Evolutionary conservation across 2,329 filamentous ascomycete genomes (phyloP), one percentile per base, ranked within the genome.

Genomic region (Neocatenulostroma microsporum): DNA sequence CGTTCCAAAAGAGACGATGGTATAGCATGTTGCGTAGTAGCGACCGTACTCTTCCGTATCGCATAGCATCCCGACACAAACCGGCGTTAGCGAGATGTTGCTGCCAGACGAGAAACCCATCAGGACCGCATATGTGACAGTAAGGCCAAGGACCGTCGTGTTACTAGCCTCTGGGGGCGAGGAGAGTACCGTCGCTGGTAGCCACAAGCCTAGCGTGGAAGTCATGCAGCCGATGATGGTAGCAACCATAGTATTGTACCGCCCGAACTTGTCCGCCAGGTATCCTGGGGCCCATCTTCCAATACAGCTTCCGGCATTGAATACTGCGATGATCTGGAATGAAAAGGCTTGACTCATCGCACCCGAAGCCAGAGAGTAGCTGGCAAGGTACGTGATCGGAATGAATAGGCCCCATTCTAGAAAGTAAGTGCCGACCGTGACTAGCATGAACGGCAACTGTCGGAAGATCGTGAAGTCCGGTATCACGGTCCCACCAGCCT

Each of bases 91-190:
- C 11, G 76, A 79, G 50, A 94, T 88, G 49, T 85, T 84, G 34
- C 77, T 82, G 2, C 87, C 88, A 30, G 78, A 84, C 1, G 78
- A 76, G 53, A 94, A 88, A 1, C 88, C 87, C 55, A 94, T 91
- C 2, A 91, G 53, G 3, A 87, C 53, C 0, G 78, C 72, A 53
- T 88, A 94, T 5, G 83, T 63, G 40, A 93, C 68, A 10, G 87
- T 67, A 17, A 87, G 55, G 0, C 54, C 64, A 29, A 63, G 57
- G 40, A 69, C 62, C 4, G 76, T 72, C 2, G 71, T 63, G 4
- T 46, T 46, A 26, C 30, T 41, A 21, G 30, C 28, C n/a, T n/a
- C n/a, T n/a, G n/a, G n/a, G 27, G 27, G 27, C 2, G 57, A 51
- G 2, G 57, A 53, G n/a, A 69, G 55, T 9, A 68, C 40, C 0